Conservation (phyloP, 257 asterid species). For the Fraxinus anomala region DNA sequence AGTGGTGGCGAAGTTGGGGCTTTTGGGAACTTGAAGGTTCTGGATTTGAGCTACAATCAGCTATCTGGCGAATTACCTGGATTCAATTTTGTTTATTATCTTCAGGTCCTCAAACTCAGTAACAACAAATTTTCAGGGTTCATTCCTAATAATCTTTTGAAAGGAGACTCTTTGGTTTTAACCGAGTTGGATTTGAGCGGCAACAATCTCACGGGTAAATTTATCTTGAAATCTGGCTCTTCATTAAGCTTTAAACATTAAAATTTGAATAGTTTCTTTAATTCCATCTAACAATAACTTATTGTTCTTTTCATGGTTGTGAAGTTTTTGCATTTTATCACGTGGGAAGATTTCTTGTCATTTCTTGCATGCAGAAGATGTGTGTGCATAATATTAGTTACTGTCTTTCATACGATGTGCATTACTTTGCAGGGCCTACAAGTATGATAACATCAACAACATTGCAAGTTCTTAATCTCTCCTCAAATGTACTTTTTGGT, state of each 20-base stretch:
- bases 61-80: conserved; percentile 87
- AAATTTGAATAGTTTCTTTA: neutral
- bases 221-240: neutral
- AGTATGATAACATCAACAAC: conserved; percentile 85
- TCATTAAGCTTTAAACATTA: neutral
- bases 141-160: conserved; percentile 77
- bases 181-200: conserved; percentile 84
- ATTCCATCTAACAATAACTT: neutral
- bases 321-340: conserved; percentile 3
- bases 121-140: conserved; percentile 74
- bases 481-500: conserved; percentile 78
- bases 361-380: no score
- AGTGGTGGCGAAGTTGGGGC: conserved; percentile 60
- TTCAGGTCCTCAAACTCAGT: conserved; percentile 75
- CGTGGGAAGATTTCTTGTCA: neutral
- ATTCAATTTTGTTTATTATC: conserved; percentile 82
- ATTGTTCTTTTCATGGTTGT: neutral
- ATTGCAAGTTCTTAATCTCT: conserved; percentile 66
- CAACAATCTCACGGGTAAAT: conserved; percentile 81
- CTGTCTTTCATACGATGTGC: neutral
- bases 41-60: conserved; percentile 95
- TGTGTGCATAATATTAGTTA: neutral
- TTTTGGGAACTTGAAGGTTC: conserved; percentile 68
- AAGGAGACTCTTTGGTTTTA: conserved; percentile 78
- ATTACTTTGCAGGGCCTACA: conserved; percentile 57